Base-by-base conservation (phyloP, 139 green algal species). In the Coccomyxa sp. region DNA sequence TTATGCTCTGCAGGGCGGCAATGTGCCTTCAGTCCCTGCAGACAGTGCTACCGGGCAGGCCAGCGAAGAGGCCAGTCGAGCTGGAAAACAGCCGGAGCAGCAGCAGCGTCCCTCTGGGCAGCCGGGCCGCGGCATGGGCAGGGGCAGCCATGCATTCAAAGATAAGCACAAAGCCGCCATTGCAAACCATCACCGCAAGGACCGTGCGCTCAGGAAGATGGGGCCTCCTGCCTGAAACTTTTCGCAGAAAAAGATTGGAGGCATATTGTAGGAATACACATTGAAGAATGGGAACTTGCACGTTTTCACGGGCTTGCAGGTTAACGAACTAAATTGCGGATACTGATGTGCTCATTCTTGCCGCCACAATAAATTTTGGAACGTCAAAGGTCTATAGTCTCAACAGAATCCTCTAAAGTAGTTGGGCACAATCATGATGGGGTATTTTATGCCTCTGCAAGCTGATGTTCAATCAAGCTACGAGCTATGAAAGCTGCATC, bases 111-210 rank as follows among this genome's bases (percentile, higher is more conserved):
- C 15, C 79, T 77, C 10, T 58, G 74, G 63, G 79, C 0, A 74
- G 78, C 31, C 82, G 90, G 23, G 80, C 67, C 76, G 68, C 38
- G 4, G 60, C 79, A 63, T 79, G 79, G 21, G 81, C 80, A 14
- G 66, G 74, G 63, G 79, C 0, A 74, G 78, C 31, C 82, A 91
- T 27, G 80, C 67, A 0, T 78, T 88, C 23, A 97, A 97, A 67
- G 93, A 96, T 75, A 86, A 92, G 83, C 90, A 96, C 83, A 97
- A 97, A 79, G 85, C 88, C 0, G 88, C 88, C 13, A 83, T 95
- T 21, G 93, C 75, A 32, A 97, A 97, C 76, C 93, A 97, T 79
- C 88, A 96, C 80, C 80, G 93, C 31, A 94, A 93, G 67, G 93
- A 97, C 66, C 82, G 90, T 0, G 92, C 93, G 0, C n/a, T 89